Percentiles rank a stretch among this genome's conserved stretches.
phyloP scores from a whole-genome alignment of 176 grass and related monocot genomes.

The Avena insularis region DNA sequence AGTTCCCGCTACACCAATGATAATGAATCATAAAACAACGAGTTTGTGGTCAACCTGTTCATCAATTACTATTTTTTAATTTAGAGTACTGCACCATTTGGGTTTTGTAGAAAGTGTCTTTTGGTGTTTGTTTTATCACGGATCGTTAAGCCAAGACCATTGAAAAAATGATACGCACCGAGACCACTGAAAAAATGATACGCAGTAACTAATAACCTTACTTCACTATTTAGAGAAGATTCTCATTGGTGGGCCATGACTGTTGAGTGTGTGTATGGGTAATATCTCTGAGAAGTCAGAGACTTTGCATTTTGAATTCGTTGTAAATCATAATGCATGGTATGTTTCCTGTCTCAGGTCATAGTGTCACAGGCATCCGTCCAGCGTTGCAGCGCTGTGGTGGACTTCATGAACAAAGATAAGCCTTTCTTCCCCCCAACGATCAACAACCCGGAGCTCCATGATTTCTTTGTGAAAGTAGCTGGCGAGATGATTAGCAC shows the following conservation, averaged over 20 bases:
- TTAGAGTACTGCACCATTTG: neutral
- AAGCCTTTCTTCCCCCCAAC: constrained; percentile 76
- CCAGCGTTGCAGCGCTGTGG: constrained; percentile 79
- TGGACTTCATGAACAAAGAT: constrained; percentile 60
- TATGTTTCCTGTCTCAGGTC: constrained; percentile 54
- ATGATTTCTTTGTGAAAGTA: constrained; percentile 68
- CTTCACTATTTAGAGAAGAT: neutral
- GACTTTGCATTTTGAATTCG: neutral
- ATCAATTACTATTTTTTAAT: neutral
- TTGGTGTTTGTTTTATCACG: constrained; percentile 6
- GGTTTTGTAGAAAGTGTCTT: neutral
- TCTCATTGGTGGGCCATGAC: neutral
- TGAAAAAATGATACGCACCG: too few relatives aligned
- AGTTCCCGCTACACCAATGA: too few relatives aligned
- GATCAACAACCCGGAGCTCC: constrained; percentile 62
- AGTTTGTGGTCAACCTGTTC: neutral
- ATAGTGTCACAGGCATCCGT: constrained; percentile 93
- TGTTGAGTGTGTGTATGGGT: neutral
- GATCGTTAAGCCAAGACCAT: neutral
- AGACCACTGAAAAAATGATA: neutral
- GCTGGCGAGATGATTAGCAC: constrained; percentile 62
- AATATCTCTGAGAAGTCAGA: neutral
- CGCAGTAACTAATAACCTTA: neutral
- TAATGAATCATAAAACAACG: neutral
- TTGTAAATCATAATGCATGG: neutral